Conservation (phyloP, 768 basidiomycete species). For the Mycena floridula region DNA sequence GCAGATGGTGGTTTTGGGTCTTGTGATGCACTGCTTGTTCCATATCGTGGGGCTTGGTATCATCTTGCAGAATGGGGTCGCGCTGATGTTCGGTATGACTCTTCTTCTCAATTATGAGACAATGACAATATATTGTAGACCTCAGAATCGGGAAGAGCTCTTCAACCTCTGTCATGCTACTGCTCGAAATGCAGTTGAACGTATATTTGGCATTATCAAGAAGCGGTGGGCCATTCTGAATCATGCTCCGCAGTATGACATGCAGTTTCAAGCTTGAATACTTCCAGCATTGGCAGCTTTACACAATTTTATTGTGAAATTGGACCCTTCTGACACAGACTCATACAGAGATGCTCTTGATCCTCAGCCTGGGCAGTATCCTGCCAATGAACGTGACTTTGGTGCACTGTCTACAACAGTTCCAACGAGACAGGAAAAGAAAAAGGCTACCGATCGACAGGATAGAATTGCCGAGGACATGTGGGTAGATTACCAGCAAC, state of each 20-base stretch:
- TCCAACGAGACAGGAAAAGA: too few relatives aligned
- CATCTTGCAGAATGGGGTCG: slow-evolving; percentile 18
- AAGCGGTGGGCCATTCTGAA: slow-evolving; percentile 13
- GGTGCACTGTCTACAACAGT: neutral
- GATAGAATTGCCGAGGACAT: slow-evolving; percentile 14
- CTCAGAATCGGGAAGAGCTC: slow-evolving; percentile 10
- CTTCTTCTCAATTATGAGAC: neutral
- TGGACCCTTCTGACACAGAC: slow-evolving; percentile 7
- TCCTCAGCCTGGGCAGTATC: too few relatives aligned
- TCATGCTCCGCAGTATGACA: slow-evolving; percentile 6
- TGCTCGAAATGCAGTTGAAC: slow-evolving; percentile 14
- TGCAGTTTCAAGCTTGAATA: slow-evolving; percentile 14
- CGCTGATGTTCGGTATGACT: slow-evolving; percentile 4
- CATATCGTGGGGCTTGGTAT: slow-evolving; percentile 17
- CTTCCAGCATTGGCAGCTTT: slow-evolving; percentile 11
- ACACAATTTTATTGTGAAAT: slow-evolving; percentile 16
- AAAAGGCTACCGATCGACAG: neutral
- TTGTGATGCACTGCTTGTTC: slow-evolving; percentile 16
- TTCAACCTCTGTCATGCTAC: slow-evolving; percentile 20
- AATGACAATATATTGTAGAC: slow-evolving; percentile 7
- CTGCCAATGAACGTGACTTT: neutral
- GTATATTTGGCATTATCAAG: slow-evolving; percentile 16
- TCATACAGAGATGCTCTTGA: neutral
- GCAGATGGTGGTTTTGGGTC: slow-evolving; percentile 13
- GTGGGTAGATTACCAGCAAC: slow-evolving; percentile 11